Conservation (phyloP, 371 early-diverging fungal genomes). For the Mortierella sp. region DNA sequence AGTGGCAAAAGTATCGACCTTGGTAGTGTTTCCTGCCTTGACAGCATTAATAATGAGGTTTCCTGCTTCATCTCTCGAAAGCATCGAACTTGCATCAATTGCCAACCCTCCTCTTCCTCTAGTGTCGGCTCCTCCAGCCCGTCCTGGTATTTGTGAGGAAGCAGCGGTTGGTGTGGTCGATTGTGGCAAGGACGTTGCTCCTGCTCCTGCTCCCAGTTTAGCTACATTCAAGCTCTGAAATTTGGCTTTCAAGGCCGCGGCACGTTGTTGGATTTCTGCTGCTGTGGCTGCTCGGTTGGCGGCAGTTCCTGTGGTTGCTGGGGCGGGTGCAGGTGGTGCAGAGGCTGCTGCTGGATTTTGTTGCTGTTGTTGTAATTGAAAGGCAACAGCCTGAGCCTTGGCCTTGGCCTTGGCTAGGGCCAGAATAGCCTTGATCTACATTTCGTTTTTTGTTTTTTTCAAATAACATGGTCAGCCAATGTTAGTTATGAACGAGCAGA, state of each 20-base stretch:
- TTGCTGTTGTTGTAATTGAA: slow-evolving; percentile 10
- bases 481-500: too few species aligned
- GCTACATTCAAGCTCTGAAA: slow-evolving; percentile 11
- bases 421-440: slow-evolving; percentile 32
- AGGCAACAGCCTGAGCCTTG: slow-evolving; percentile 20
- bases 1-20: slow-evolving; percentile 45
- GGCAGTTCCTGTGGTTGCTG: too few species aligned
- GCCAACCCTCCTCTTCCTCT: slow-evolving; percentile 38
- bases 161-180: background rate
- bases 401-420: slow-evolving; percentile 36
- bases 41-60: slow-evolving; percentile 47
- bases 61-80: slow-evolving; percentile 44
- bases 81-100: slow-evolving; percentile 34
- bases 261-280: slow-evolving; percentile 19
- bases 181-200: slow-evolving; percentile 1
- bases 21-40: slow-evolving; percentile 26
- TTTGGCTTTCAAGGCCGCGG: slow-evolving; percentile 24
- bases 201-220: background rate
- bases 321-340: too few species aligned
- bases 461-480: too few species aligned
- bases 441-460: background rate
- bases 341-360: slow-evolving; percentile 1
- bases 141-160: background rate
- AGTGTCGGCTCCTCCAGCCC: slow-evolving; percentile 15
- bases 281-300: too few species aligned